Percentiles rank a stretch among this genome's conserved stretches.
These are phyloP conservation scores for Penicillium sp. DNA, from an alignment of 2,329 filamentous ascomycete species.

Conservation along the genomic window DNA sequence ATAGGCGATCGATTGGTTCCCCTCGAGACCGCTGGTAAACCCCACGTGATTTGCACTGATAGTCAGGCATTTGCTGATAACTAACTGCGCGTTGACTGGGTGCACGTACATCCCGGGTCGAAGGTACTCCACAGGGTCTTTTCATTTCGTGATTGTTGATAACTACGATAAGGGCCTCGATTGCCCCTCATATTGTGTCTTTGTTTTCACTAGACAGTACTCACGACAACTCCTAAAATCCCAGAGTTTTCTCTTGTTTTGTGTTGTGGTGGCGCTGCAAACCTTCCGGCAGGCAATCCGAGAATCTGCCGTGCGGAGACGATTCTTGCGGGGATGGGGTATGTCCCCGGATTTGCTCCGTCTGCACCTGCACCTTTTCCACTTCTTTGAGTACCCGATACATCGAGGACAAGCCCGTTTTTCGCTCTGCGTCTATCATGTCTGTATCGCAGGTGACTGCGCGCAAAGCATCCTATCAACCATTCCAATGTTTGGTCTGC, in stretches of 20 bases:
- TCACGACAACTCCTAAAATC: too few species aligned
- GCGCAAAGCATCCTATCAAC: constrained; percentile 29
- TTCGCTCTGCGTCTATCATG: neutral
- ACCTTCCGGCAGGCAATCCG: neutral
- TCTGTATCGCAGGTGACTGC: neutral
- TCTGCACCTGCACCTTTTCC: neutral
- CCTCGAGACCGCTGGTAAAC: neutral
- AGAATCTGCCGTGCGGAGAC: constrained; percentile 1
- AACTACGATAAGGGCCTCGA: neutral
- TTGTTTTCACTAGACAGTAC: too few species aligned
- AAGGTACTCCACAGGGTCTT: neutral
- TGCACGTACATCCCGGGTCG: neutral
- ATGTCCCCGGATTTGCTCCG: constrained; percentile 3
- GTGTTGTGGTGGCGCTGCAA: neutral
- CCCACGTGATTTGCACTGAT: neutral
- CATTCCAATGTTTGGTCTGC: constrained; percentile 48
- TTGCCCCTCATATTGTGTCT: neutral
- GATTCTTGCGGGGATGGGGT: constrained; percentile 2
- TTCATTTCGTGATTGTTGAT: neutral
- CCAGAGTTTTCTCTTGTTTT: neutral
- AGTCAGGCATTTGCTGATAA: neutral
- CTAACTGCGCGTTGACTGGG: neutral
- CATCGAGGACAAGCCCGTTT: neutral
- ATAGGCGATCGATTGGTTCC: neutral
- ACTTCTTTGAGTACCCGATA: neutral